These are phyloP conservation scores for Skeletonema potamos DNA, from an alignment of 108 stramenopile species.

Conservation along the genomic window DNA sequence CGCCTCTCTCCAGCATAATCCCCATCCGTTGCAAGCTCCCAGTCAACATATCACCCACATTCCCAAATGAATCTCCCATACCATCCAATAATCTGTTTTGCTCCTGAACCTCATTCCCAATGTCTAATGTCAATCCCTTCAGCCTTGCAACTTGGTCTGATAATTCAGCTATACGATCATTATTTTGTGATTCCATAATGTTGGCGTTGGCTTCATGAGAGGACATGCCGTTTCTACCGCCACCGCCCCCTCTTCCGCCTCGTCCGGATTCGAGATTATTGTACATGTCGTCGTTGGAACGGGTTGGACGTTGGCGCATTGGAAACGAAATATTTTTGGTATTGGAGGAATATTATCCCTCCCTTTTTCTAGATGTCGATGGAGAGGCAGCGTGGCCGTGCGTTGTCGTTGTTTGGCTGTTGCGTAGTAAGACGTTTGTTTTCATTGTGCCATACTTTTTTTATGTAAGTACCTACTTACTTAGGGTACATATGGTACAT, in stretches of 20 bases:
- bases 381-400: too few relatives aligned
- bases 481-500: too few relatives aligned
- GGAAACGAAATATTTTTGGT: not conserved
- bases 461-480: too few relatives aligned
- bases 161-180: constrained; percentile 80
- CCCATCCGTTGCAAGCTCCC: constrained; percentile 75
- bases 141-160: constrained; percentile 83
- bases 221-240: constrained; percentile 29
- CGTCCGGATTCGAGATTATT: constrained; percentile 71
- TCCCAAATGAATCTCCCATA: constrained; percentile 83
- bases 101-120: constrained; percentile 86
- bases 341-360: not conserved
- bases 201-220: constrained; percentile 73
- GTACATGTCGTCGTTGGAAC: constrained; percentile 51
- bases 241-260: constrained; percentile 16
- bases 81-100: constrained; percentile 85
- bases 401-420: too few relatives aligned
- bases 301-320: constrained; percentile 46
- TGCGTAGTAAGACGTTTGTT: too few relatives aligned
- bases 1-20: constrained; percentile 82
- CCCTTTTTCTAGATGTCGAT: too few relatives aligned
- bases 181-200: constrained; percentile 87
- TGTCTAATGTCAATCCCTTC: constrained; percentile 88
- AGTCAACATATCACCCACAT: constrained; percentile 71
- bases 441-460: too few relatives aligned